Percentiles rank a stretch among this genome's conserved stretches.
phyloP scores from a whole-genome alignment of 345 rosid species.

The Citrus hindsii region DNA sequence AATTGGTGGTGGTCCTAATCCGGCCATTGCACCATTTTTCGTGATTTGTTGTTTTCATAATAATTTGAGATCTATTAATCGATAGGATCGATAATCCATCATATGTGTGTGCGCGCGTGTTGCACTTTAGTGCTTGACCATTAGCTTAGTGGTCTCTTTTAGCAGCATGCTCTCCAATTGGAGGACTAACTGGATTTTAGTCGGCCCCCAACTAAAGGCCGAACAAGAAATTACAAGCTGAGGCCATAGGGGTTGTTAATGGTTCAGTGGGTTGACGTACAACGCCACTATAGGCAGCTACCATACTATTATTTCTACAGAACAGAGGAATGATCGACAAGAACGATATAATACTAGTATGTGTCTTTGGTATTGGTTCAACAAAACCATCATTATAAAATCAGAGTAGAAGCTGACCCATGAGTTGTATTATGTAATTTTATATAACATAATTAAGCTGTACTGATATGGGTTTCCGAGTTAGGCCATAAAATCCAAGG shows the following conservation, averaged over 20 bases:
- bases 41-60: not conserved
- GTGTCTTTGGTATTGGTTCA: not conserved
- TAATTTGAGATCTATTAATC: not conserved
- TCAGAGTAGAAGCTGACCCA: not conserved
- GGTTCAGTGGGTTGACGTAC: not conserved
- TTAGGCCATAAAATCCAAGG: not conserved
- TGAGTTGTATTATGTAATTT: not conserved
- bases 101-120: not conserved
- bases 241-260: not conserved
- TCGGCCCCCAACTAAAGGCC: not conserved
- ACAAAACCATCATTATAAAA: conserved; percentile 4
- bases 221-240: not conserved
- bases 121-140: conserved; percentile 4
- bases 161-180: not conserved
- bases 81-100: not conserved
- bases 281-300: not conserved
- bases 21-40: not conserved
- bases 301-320: not conserved
- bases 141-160: not conserved
- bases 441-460: not conserved
- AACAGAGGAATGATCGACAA: not conserved
- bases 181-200: not conserved
- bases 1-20: not conserved
- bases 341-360: not conserved
- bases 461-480: not conserved